Evolutionary conservation across 495 filamentous ascomycete species (phyloP).

Genomic region (Lophium mytilinum): DNA sequence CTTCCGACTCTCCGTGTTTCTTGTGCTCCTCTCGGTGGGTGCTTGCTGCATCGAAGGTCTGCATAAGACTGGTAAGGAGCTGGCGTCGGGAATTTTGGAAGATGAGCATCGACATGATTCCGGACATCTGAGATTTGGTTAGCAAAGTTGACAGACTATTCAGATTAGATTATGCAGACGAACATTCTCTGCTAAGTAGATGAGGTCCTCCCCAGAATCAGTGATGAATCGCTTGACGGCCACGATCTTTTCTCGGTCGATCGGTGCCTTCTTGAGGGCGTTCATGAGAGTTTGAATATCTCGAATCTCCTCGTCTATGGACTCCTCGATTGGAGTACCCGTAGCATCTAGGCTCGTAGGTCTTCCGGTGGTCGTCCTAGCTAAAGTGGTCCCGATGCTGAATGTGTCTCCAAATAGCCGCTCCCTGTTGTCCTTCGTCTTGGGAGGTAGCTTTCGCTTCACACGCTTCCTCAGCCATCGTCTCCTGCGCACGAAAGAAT

Average conservation of each 20-base stretch:
- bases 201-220: conserved; percentile 72
- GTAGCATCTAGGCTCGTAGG: not conserved
- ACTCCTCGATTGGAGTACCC: conserved; percentile 19
- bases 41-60: conserved; percentile 48
- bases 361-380: conserved; percentile 20
- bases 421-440: conserved; percentile 30
- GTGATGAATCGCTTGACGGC: conserved; percentile 69
- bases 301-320: conserved; percentile 47
- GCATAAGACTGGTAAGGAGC: conserved; percentile 59
- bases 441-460: conserved; percentile 41
- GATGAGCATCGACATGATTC: conserved; percentile 77
- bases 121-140: conserved; percentile 51
- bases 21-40: conserved; percentile 31
- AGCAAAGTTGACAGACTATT: not conserved
- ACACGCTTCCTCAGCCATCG: conserved; percentile 83
- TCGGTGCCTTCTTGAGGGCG: conserved; percentile 55
- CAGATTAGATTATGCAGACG: not conserved
- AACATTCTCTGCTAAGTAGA: conserved; percentile 62
- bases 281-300: conserved; percentile 58
- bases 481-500: conserved; percentile 81
- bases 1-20: conserved; percentile 18
- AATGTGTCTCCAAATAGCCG: conserved; percentile 77
- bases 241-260: conserved; percentile 87
- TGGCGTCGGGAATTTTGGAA: conserved; percentile 82
- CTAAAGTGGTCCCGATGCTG: conserved; percentile 50